Evolutionary conservation across 768 basidiomycete genomes (phyloP), one percentile per base, ranked within the genome.

Genomic region (Leccinum subgranulosum): DNA sequence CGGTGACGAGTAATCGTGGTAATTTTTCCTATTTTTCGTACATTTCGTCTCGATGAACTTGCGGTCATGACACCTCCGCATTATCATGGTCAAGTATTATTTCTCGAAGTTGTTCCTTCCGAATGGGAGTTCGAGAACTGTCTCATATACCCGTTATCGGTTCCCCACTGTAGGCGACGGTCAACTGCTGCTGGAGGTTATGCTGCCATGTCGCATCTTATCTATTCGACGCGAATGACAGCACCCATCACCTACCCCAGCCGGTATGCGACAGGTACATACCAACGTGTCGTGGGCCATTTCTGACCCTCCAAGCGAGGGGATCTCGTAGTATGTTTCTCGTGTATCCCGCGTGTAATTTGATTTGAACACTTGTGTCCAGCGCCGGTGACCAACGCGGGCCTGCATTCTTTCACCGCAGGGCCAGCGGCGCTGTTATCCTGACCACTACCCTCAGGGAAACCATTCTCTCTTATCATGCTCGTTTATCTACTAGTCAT

Each of bases 231-330:
- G 71, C 81, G 9, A 74, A 79, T 25, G 72, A 75, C 19, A 75
- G 74, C 14, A 71, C 78, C 4, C 69, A 36, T 88, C 49, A 75
- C 79, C 3, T 72, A 84, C 25, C 57, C 78, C 41, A 71, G 73
- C 62, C 79, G 80, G 65, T 75, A 73, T n/a, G 57, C 62, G 17
- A 74, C 76, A 1, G 71, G 83, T 0, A 64, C 64, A 83, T 0
- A 64, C 64, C 0, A 82, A 79, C 65, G 77, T 82, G 3, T 86
- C 84, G 2, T 89, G 87, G 87, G 81, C 88, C 31, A 72, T 77
- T 4, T 68, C 70, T 15, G 80, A 85, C 58, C 81, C 82, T 0
- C 81, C 77, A 11, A 83, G 87, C 69, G 73, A 73, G 28, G 82
- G 75, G 59, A 76, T 87, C 23, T 76, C 88, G 50, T 88, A 88